Conservation (phyloP, 306 rosid species). For the Coriaria nepalensis region DNA sequence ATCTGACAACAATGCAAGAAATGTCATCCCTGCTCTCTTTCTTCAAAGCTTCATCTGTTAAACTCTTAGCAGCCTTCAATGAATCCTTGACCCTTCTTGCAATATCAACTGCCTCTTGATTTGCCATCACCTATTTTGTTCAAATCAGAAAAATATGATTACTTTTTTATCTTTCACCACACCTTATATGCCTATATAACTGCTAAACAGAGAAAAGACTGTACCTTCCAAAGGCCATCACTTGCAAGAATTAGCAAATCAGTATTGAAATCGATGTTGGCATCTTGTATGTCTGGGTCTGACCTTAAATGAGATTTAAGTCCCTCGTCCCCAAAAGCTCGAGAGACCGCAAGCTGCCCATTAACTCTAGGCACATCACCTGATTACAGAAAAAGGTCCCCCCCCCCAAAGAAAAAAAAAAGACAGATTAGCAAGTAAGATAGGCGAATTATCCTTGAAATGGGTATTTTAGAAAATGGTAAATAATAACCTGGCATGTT, state of each 20-base stretch:
- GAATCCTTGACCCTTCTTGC: slow-evolving; percentile 20
- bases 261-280: slow-evolving; percentile 1
- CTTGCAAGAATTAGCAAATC: slow-evolving; percentile 12
- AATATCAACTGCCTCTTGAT: slow-evolving; percentile 22
- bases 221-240: slow-evolving; percentile 16
- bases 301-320: slow-evolving; percentile 13
- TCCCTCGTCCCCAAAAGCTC: slow-evolving; percentile 15
- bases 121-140: slow-evolving; percentile 14
- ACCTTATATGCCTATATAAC: no score
- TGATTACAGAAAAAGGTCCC: not conserved
- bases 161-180: not conserved
- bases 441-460: not conserved
- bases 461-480: not conserved
- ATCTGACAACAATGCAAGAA: slow-evolving; percentile 27
- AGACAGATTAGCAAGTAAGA: not conserved
- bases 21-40: slow-evolving; percentile 25
- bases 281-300: slow-evolving; percentile 13
- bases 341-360: slow-evolving; percentile 15
- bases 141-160: no score
- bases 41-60: slow-evolving; percentile 19
- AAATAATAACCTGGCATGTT: slow-evolving; percentile 7
- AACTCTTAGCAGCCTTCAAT: slow-evolving; percentile 21
- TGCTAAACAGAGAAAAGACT: no score
- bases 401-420: not conserved
- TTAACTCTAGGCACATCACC: slow-evolving; percentile 17